These are phyloP conservation scores for Vickermania ingenoplastis DNA, from an alignment of 208 protist species.

Conservation along the genomic window DNA sequence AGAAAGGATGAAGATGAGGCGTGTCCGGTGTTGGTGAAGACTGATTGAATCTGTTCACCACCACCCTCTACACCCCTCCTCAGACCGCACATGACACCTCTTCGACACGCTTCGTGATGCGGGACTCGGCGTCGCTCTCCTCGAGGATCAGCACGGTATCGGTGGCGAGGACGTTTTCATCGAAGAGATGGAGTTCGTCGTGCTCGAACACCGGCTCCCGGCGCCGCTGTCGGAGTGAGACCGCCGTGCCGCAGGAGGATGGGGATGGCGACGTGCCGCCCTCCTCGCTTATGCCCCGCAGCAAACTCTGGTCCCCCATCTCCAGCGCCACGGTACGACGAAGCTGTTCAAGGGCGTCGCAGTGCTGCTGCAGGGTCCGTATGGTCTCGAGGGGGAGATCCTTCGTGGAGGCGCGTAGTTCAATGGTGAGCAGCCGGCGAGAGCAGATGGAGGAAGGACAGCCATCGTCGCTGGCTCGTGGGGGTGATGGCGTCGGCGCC, in stretches of 20 bases:
- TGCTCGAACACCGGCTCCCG: background rate
- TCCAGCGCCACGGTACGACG: background rate
- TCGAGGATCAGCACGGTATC: background rate
- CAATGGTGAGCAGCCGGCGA: background rate
- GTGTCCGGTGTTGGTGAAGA: too few relatives aligned
- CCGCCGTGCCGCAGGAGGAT: background rate
- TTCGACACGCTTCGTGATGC: background rate
- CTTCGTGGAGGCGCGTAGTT: background rate
- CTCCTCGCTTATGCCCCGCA: background rate
- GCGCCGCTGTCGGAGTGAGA: background rate
- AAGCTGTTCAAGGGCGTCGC: background rate
- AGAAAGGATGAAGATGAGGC: too few relatives aligned
- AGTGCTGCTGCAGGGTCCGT: background rate
- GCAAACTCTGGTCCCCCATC: background rate
- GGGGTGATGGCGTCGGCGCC: too few relatives aligned
- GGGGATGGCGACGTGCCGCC: background rate
- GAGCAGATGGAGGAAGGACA: too few relatives aligned
- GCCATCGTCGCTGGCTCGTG: too few relatives aligned
- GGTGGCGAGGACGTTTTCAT: background rate
- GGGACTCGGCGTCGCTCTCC: background rate
- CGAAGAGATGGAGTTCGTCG: background rate
- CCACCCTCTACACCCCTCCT: too few relatives aligned
- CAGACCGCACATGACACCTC: too few relatives aligned
- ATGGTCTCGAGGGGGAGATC: background rate
- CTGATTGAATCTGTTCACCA: too few relatives aligned